Evolutionary conservation across 257 asterid species (phyloP).

Genomic region (Ocimum tenuiflorum): DNA sequence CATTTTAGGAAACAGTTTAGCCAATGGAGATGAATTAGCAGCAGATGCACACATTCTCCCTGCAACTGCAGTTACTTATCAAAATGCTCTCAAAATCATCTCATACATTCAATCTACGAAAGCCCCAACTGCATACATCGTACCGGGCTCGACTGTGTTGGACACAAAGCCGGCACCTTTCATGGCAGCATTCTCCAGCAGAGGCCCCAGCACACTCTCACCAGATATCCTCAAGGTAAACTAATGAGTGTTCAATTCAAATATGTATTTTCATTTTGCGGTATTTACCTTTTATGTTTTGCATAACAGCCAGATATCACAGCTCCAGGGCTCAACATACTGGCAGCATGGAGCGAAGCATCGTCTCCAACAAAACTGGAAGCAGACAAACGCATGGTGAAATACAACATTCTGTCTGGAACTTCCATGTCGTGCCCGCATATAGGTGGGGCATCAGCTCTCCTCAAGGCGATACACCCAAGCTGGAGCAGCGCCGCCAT

Average conservation of each 20-base stretch:
- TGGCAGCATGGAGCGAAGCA: slow-evolving; percentile 97
- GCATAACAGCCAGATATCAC: slow-evolving; percentile 77
- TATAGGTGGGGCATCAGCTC: slow-evolving; percentile 62
- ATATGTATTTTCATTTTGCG: not conserved
- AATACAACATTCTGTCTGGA: slow-evolving; percentile 68
- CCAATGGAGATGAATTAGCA: slow-evolving; percentile 38
- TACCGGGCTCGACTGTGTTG: slow-evolving; percentile 28
- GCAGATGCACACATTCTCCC: slow-evolving; percentile 52
- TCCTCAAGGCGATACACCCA: slow-evolving; percentile 85
- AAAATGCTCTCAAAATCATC: slow-evolving; percentile 29
- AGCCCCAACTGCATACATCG: slow-evolving; percentile 30
- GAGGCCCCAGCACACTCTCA: slow-evolving; percentile 44
- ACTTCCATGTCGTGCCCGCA: slow-evolving; percentile 98
- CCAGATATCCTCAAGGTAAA: slow-evolving; percentile 52
- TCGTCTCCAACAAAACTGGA: slow-evolving; percentile 64
- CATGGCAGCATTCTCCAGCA: slow-evolving; percentile 53
- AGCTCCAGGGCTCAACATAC: slow-evolving; percentile 76
- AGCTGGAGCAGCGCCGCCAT: slow-evolving; percentile 90
- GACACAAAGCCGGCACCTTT: slow-evolving; percentile 47
- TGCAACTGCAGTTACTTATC: slow-evolving; percentile 43
- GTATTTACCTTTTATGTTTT: not conserved
- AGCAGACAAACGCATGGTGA: slow-evolving; percentile 47
- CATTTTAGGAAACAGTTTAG: slow-evolving; percentile 54
- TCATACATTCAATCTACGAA: slow-evolving; percentile 33
- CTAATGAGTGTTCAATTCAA: too few relatives aligned